Percentiles rank a stretch among this genome's conserved stretches.
Conservation (phyloP, 2,329 filamentous ascomycete genomes). For the Apiospora koreana region DNA sequence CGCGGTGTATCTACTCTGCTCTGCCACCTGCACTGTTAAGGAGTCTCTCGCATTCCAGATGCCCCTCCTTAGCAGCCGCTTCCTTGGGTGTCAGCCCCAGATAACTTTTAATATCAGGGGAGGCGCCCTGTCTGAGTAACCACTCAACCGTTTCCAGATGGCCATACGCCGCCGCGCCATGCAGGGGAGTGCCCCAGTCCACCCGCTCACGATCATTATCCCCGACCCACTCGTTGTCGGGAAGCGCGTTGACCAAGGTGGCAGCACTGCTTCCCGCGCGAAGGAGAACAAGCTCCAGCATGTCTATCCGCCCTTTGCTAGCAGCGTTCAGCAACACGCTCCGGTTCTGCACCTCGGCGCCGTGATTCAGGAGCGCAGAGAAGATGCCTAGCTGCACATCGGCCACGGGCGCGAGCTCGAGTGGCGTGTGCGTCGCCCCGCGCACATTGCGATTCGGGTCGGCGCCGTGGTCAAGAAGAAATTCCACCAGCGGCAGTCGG, state of each 20-base stretch:
- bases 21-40: neutral
- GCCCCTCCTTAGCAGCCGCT: neutral
- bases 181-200: neutral
- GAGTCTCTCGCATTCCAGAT: neutral
- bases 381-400: neutral
- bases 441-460: neutral
- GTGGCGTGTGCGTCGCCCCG: neutral
- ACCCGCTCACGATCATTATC: neutral
- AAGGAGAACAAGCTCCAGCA: neutral
- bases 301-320: neutral
- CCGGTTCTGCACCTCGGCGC: neutral
- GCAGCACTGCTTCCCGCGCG: neutral
- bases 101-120: neutral
- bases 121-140: neutral
- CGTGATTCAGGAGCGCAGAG: neutral
- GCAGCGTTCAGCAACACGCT: neutral
- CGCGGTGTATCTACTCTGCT: neutral
- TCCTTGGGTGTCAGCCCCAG: neutral
- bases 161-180: neutral
- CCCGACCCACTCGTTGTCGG: neutral
- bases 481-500: neutral
- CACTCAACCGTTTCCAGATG: neutral
- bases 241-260: neutral
- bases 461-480: neutral
- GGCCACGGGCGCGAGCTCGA: neutral